These are phyloP conservation scores for Sergeia podlipaevii DNA, from an alignment of 208 protist genomes.

Conservation along the genomic window DNA sequence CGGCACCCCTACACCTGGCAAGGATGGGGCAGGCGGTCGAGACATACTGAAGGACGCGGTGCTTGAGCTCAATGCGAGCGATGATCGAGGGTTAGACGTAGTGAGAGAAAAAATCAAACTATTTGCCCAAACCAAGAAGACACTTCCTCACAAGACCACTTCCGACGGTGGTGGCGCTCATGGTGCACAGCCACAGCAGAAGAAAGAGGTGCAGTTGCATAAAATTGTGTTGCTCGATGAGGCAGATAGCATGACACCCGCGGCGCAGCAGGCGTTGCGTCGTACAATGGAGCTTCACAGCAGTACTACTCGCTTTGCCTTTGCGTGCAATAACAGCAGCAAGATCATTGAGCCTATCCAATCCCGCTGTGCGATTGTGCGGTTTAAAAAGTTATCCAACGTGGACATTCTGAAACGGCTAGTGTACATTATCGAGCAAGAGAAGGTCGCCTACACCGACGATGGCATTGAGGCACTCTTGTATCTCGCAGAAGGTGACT, in stretches of 20 bases:
- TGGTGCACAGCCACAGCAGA: slow-evolving; percentile 4
- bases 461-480: slow-evolving; percentile 97
- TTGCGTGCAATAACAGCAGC: slow-evolving; percentile 98
- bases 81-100: slow-evolving; percentile 98
- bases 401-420: slow-evolving; percentile 93
- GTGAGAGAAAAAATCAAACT: slow-evolving; percentile 98
- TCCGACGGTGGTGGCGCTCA: slow-evolving; percentile 12
- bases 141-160: slow-evolving; percentile 67
- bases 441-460: slow-evolving; percentile 91
- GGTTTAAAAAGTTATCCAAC: slow-evolving; percentile 80
- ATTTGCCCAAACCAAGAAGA: slow-evolving; percentile 97
- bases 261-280: slow-evolving; percentile 98
- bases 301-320: slow-evolving; percentile 97
- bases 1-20: not conserved
- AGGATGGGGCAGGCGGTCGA: slow-evolving; percentile 3
- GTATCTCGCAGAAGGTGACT: slow-evolving; percentile 97
- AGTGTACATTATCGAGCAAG: slow-evolving; percentile 85
- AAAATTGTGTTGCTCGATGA: slow-evolving; percentile 99
- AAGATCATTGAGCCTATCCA: slow-evolving; percentile 99
- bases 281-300: slow-evolving; percentile 99
- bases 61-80: slow-evolving; percentile 99
- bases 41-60: slow-evolving; percentile 94
- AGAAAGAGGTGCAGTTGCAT: slow-evolving; percentile 58
- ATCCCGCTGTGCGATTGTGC: slow-evolving; percentile 89
- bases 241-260: slow-evolving; percentile 98